Conservation (phyloP, 306 rosid genomes). For the Crotalaria pallida region DNA sequence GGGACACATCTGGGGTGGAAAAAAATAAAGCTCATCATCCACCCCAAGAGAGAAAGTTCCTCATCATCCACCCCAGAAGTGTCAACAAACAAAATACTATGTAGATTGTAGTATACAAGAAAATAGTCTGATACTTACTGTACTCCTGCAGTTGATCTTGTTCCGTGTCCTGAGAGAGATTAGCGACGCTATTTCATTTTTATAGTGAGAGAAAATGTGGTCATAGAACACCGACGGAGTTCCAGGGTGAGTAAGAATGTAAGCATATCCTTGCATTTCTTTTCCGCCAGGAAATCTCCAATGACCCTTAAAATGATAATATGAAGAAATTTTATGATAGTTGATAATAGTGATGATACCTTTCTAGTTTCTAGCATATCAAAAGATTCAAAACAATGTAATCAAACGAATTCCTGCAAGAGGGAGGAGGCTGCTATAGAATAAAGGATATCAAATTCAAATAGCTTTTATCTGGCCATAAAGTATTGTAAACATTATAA, state of each 20-base stretch:
- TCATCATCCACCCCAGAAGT: background rate
- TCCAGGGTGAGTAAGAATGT: slow-evolving; percentile 96
- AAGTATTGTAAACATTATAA: background rate
- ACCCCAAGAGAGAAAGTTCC: background rate
- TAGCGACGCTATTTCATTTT: slow-evolving; percentile 53
- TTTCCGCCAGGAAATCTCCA: slow-evolving; percentile 91
- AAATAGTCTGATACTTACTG: slow-evolving; percentile 47
- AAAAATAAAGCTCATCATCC: too few species aligned
- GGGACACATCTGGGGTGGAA: too few species aligned
- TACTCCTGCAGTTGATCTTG: slow-evolving; percentile 71
- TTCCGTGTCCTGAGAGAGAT: slow-evolving; percentile 61
- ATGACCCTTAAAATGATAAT: slow-evolving; percentile 71
- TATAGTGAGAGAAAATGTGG: slow-evolving; percentile 71
- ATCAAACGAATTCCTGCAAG: background rate
- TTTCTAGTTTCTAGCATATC: background rate
- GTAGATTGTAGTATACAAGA: background rate
- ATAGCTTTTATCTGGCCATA: background rate
- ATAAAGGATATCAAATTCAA: background rate
- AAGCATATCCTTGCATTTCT: slow-evolving; percentile 99
- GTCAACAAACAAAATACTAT: background rate
- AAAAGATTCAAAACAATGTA: slow-evolving; percentile 1
- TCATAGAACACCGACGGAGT: slow-evolving; percentile 87
- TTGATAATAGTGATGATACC: background rate
- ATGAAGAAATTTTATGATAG: slow-evolving; percentile 1
- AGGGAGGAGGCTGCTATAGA: background rate